Evolutionary conservation across 441 rosid genomes (phyloP), one percentile per base, ranked within the genome.

Genomic region (Erodium texanum): DNA sequence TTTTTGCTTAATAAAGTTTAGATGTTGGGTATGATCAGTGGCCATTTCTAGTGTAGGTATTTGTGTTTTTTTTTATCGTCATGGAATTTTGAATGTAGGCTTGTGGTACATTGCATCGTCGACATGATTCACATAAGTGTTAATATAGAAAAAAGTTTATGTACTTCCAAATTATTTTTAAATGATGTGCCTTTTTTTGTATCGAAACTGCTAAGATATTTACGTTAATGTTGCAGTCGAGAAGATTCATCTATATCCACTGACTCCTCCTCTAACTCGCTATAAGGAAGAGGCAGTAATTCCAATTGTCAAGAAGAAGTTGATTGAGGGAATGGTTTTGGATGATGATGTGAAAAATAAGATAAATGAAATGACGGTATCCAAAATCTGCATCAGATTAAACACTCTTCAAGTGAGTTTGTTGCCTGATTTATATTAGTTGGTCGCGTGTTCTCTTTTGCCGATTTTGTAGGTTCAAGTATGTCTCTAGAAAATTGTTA

Each of bases 251-350:
- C 82, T 95, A 59, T 86, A 85, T 75, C 98, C 97, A 45, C 68
- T 89, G 54, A 79, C 89, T 81, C 93, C 99, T 77, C 98, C 99
- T 76, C 77, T 95, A 77, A 92, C 99, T 83, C 93, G 99, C 48
- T 89, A 90, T 68, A 79, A 89, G 4, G 99, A 92, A 74, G 72
- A 62, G 65, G 36, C 82, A 63, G 82, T 79, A 68, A 83, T 95
- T 73, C 89, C 89, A 63, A 77, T 86, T 56, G 83, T 83, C 73
- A 90, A 77, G 85, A 90, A 87, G 77, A 90, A 83, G 84, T 71
- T 89, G 76, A 71, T 78, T 18, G 93, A 85, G 73, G 74, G 68
- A 73, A 68, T 78, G 27, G 79, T 79, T 63, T 69, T 81, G 66
- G 94, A 95, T 66, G 80, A 83, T 65, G 74, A 75, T 64, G 70